phyloP scores from a whole-genome alignment of 257 asterid species.

The Solanum chiquidenum region DNA sequence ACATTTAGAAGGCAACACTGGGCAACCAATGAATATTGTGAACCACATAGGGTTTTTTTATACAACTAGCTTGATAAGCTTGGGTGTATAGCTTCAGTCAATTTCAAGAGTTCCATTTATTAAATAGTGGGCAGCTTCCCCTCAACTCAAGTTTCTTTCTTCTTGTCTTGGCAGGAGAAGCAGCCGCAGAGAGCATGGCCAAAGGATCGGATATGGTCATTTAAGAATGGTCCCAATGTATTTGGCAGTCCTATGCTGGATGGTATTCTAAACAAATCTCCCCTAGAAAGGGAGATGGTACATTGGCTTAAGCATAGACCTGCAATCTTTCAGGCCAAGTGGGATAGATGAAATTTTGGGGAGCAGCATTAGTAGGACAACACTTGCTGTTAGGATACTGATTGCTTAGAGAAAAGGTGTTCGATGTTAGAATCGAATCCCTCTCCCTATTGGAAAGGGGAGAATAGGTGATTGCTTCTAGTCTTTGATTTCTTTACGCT shows the following conservation, averaged over 20 bases:
- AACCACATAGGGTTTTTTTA: not conserved
- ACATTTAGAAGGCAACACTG: not conserved
- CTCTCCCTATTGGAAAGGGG: not conserved
- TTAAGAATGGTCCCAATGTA: slow-evolving; percentile 43
- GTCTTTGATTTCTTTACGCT: not conserved
- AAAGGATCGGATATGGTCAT: slow-evolving; percentile 83
- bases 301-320: slow-evolving; percentile 88
- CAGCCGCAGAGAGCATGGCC: slow-evolving; percentile 94
- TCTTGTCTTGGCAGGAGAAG: slow-evolving; percentile 52
- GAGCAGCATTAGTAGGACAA: slow-evolving; percentile 12
- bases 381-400: slow-evolving; percentile 5
- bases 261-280: slow-evolving; percentile 42
- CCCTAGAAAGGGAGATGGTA: slow-evolving; percentile 67
- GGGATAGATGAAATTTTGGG: slow-evolving; percentile 85
- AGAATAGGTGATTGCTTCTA: not conserved
- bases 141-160: not conserved
- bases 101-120: not conserved
- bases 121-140: not conserved
- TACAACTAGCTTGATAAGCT: not conserved
- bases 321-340: slow-evolving; percentile 59
- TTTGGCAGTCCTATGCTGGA: slow-evolving; percentile 91
- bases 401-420: slow-evolving; percentile 1
- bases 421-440: not conserved
- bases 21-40: not conserved
- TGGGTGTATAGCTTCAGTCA: not conserved